A percentile compares a stretch with the other conserved stretches of the same genome.
phyloP scores from a whole-genome alignment of 208 protist genomes.

The Porcisia hertigi region DNA sequence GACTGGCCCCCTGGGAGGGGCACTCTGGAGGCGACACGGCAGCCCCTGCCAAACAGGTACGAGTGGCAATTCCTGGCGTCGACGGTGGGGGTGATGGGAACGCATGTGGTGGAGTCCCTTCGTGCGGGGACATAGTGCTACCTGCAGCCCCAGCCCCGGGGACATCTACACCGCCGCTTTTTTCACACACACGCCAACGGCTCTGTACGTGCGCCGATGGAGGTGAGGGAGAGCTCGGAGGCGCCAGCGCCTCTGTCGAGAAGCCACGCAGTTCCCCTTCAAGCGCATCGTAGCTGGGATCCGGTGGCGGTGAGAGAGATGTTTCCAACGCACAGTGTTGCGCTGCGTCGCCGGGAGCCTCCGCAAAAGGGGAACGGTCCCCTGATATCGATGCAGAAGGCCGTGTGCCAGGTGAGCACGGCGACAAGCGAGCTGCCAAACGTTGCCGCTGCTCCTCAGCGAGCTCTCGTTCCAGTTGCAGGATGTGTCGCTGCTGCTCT shows the following conservation, averaged over 20 bases:
- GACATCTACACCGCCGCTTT: background rate
- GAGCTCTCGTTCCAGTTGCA: conserved; percentile 29
- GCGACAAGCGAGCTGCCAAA: conserved; percentile 17
- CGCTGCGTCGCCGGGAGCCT: background rate
- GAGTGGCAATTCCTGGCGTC: background rate
- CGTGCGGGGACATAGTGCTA: background rate
- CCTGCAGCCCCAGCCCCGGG: background rate
- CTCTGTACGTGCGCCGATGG: conserved; percentile 15
- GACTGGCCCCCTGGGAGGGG: background rate
- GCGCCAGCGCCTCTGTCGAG: conserved; percentile 14
- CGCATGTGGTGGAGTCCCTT: background rate
- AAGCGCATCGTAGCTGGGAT: background rate
- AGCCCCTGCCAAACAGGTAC: background rate
- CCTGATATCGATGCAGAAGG: background rate
- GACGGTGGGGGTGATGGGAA: background rate
- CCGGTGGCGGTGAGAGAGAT: conserved; percentile 6
- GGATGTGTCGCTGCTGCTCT: conserved; percentile 26
- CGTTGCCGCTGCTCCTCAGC: conserved; percentile 30
- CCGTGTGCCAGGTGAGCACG: background rate
- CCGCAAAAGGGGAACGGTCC: background rate
- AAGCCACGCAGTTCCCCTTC: conserved; percentile 3
- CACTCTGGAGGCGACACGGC: background rate
- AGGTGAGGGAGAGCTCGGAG: conserved; percentile 29
- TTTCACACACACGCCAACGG: too few relatives aligned
- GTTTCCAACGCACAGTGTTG: background rate